phyloP scores from a whole-genome alignment of 2,329 filamentous ascomycete species.

The Exophiala dermatitidis region DNA sequence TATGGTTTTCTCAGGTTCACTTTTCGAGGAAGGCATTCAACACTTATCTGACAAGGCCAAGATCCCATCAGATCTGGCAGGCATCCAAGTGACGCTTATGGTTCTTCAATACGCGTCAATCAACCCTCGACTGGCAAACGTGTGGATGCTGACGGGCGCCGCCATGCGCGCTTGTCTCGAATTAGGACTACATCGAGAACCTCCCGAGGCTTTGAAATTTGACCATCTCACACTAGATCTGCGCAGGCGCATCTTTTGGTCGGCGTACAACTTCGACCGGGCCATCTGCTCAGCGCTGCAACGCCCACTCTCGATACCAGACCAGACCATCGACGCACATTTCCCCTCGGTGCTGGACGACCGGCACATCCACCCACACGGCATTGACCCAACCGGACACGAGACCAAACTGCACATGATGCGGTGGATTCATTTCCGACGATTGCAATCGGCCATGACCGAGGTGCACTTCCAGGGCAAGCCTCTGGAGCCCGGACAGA shows the following conservation, averaged over 20 bases:
- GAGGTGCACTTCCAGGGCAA: slow-evolving; percentile 29
- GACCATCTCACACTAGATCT: slow-evolving; percentile 27
- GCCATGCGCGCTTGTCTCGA: slow-evolving; percentile 29
- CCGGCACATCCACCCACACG: slow-evolving; percentile 24
- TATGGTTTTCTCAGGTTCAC: slow-evolving; percentile 29
- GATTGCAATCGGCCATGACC: slow-evolving; percentile 28
- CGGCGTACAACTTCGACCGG: slow-evolving; percentile 28
- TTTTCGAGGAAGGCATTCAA: slow-evolving; percentile 33
- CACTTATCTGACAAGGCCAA: slow-evolving; percentile 29
- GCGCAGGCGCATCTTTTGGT: slow-evolving; percentile 28
- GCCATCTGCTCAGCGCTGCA: slow-evolving; percentile 28
- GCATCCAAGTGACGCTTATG: slow-evolving; percentile 27
- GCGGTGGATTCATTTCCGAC: slow-evolving; percentile 27
- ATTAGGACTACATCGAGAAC: slow-evolving; percentile 28
- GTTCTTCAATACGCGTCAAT: slow-evolving; percentile 29
- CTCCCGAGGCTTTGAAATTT: slow-evolving; percentile 21
- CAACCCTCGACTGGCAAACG: slow-evolving; percentile 28
- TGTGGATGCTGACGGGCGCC: slow-evolving; percentile 29
- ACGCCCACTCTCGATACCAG: slow-evolving; percentile 28
- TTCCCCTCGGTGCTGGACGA: slow-evolving; percentile 27
- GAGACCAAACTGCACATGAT: slow-evolving; percentile 27
- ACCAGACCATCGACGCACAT: slow-evolving; percentile 27
- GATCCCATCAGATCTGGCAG: slow-evolving; percentile 28
- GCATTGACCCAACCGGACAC: slow-evolving; percentile 24
- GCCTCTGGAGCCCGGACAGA: slow-evolving; percentile 24